Base-by-base conservation (phyloP, 345 rosid species). In the Mallotus nudiflorus region DNA sequence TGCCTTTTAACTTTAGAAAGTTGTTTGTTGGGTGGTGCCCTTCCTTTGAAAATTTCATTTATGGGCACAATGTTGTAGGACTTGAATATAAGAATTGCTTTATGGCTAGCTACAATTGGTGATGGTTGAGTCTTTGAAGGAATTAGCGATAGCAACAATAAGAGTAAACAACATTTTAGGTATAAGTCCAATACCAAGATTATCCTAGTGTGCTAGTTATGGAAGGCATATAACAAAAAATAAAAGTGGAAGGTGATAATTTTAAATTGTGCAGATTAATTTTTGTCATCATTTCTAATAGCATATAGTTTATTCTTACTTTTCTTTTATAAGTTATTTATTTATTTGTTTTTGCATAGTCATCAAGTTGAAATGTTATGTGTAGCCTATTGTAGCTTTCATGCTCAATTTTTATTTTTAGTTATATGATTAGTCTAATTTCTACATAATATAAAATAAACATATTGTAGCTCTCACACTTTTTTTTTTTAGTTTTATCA, bases 131-230 rank as follows among this genome's bases (percentile, higher is more conserved):
- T 88, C 54, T 75, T 68, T 66, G 74, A 87, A 74, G 87, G 78
- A 59, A 71, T 35, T 58, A 42, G 68, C n/a, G 35, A 33, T 51
- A 67, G 71, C 49, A 35, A 52, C 39, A 68, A 73, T 48, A 76
- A 79, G 53, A 71, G 73, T 77, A 75, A 67, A 18, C 74, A 18
- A n/a, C 65, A 73, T 40, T 28, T 79, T 5, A 86, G 75, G 44
- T 92, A 90, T 77, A 83, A 82, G 42, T 91, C 97, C 48, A 51
- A 71, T 35, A 89, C 97, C 56, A 92, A 86, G 73, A 83, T 92
- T 35, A 79, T 94, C 62, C 87, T 94, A 92, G 73, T 94, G 99
- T 83, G 99, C 99, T 70, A 97, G 99, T 75, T 94, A 94, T 73
- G 97, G 97, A 69, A 82, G 97, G 68, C 97, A 94, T 72, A 90